phyloP scores from a whole-genome alignment of 345 rosid species.

The Brassica carinata region DNA sequence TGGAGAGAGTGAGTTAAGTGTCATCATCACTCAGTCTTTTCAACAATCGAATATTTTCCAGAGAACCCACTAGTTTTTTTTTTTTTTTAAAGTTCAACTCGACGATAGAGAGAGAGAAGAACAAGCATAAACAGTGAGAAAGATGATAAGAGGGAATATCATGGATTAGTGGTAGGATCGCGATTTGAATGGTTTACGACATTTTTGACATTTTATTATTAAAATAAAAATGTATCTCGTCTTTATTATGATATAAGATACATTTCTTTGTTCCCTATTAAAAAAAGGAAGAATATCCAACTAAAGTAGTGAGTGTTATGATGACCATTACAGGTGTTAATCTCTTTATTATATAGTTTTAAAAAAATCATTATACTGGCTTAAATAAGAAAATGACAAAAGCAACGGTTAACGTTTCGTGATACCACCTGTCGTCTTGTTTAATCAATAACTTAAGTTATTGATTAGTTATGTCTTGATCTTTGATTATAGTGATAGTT shows the following conservation, averaged over 20 bases:
- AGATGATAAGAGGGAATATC: conserved; percentile 23
- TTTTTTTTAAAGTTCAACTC: neutral
- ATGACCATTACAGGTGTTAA: neutral
- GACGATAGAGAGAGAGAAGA: conserved; percentile 8
- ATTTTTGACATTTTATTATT: neutral
- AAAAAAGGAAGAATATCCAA: neutral
- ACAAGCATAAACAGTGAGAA: conserved; percentile 22
- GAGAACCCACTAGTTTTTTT: conserved; percentile 16
- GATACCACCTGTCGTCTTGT: neutral
- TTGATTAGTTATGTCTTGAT: neutral
- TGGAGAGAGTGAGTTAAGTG: conserved; percentile 66
- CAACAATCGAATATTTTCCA: conserved; percentile 20
- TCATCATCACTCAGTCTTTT: conserved; percentile 46
- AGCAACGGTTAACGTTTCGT: neutral
- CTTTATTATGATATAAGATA: neutral
- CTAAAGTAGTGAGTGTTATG: neutral
- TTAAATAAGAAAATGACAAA: neutral
- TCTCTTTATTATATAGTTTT: neutral
- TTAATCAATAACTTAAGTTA: neutral
- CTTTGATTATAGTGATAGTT: neutral
- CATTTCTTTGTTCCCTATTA: neutral
- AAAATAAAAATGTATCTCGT: neutral
- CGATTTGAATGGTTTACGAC: conserved; percentile 21
- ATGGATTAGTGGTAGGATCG: conserved; percentile 14
- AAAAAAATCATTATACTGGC: no score